Percentiles rank a stretch among this genome's conserved stretches.
phyloP scores from a whole-genome alignment of 1,284 basidiomycete species.

The Filobasidium uniguttulatum region DNA sequence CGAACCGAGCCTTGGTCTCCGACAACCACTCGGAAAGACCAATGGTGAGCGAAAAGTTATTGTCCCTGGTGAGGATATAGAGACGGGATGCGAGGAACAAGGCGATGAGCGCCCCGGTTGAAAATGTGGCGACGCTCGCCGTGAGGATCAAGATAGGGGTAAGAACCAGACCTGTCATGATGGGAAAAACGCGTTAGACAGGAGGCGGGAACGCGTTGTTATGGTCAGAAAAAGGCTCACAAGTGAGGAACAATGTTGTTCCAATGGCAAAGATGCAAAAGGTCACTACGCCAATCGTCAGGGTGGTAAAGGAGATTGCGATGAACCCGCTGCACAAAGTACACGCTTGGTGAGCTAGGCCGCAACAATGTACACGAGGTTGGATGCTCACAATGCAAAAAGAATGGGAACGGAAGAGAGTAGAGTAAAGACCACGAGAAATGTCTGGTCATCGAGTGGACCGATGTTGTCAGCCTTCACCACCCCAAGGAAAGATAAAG shows the following conservation, averaged over 20 bases:
- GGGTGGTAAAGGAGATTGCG: background rate
- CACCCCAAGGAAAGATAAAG: no score
- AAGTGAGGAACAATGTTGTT: background rate
- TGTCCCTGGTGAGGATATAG: background rate
- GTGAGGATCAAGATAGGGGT: slow-evolving; percentile 3
- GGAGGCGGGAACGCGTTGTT: background rate
- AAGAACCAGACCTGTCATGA: background rate
- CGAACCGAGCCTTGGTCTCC: background rate
- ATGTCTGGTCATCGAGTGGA: background rate
- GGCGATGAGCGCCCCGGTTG: slow-evolving; percentile 1
- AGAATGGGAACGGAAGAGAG: background rate
- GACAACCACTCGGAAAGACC: background rate
- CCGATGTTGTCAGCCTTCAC: background rate
- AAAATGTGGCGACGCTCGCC: background rate
- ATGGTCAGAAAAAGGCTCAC: background rate
- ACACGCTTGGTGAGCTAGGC: background rate
- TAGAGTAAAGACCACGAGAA: background rate
- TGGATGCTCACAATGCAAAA: slow-evolving; percentile 2
- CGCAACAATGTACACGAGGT: background rate
- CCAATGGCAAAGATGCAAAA: background rate
- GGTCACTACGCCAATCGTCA: background rate
- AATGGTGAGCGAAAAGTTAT: background rate
- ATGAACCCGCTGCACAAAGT: background rate
- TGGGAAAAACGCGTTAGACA: background rate
- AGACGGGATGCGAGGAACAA: background rate